Percentiles rank a stretch among this genome's conserved stretches.
These are phyloP conservation scores for Coemansia nantahalensis DNA, from an alignment of 192 early-diverging fungal genomes.

Conservation along the genomic window DNA sequence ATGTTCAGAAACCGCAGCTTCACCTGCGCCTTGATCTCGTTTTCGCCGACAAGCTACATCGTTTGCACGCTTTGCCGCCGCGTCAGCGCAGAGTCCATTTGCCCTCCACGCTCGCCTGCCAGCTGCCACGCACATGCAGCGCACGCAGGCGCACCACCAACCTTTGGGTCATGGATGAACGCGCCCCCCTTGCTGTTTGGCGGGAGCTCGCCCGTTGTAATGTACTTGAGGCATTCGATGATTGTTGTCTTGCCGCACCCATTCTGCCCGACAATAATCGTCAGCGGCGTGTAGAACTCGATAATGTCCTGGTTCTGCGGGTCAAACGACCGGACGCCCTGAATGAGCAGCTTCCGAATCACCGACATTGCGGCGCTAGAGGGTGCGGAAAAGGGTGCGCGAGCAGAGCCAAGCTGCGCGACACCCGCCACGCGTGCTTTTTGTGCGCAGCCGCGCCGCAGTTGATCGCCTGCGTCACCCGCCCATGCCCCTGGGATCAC, in stretches of 20 bases:
- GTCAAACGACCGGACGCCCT: conserved; percentile 92
- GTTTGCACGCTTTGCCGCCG: neutral
- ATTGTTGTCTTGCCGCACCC: conserved; percentile 98
- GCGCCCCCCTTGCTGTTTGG: conserved; percentile 83
- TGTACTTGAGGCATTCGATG: conserved; percentile 96
- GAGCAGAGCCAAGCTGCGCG: neutral
- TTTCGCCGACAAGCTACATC: conserved; percentile 60
- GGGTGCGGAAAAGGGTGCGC: neutral
- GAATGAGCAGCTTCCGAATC: conserved; percentile 70
- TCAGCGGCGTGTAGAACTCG: conserved; percentile 86
- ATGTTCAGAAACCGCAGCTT: conserved; percentile 82
- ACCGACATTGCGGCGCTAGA: conserved; percentile 50
- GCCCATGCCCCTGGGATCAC: too few species aligned
- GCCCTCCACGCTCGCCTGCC: too few species aligned
- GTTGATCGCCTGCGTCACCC: too few species aligned
- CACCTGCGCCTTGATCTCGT: conserved; percentile 89
- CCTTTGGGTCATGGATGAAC: conserved; percentile 95
- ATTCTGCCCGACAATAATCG: conserved; percentile 94
- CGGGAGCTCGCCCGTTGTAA: conserved; percentile 87
- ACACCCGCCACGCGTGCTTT: too few species aligned
- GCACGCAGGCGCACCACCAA: too few species aligned
- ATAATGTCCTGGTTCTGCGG: conserved; percentile 70
- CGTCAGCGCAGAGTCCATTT: too few species aligned
- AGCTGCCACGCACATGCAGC: too few species aligned
- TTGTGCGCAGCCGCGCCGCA: too few species aligned